Base-by-base conservation (phyloP, 2,329 filamentous ascomycete species). In the Ceratocystis huliohia region DNA sequence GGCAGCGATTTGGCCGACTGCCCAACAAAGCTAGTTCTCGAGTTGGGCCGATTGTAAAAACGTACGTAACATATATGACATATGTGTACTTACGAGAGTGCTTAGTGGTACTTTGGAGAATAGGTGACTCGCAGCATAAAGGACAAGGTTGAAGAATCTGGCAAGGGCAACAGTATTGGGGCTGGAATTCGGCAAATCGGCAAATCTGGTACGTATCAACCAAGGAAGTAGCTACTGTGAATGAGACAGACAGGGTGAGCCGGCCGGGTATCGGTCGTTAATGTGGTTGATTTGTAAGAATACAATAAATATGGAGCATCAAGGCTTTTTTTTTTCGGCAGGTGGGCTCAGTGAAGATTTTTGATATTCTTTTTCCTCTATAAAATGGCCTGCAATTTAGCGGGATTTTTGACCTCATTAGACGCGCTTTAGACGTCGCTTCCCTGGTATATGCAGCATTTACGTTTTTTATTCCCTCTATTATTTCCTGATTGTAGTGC, bases 251-350 rank as follows among this genome's bases (percentile, higher is more conserved):
- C 37, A 22, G 46, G n/a, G 7, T 13, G 8, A 2, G 20, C 8
- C 46, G 20, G 46, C 5, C 53, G 53, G 28, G 28, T 57, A 17
- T 59, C 53, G 53, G 28, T 8, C 28, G 25, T 53, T 28, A 48
- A 13, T 25, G 10, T 37, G 17, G 53, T 10, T 59, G 53, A 59
- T 59, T 59, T 59, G 53, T 59, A 59, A 33, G 28, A 59, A 59
- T 3, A 37, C 33, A 37, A 37, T 33, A 59, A 59, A 30, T 59
- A 33, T 59, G 25, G 53, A 4, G 28, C 25, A 7, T 13, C 20
- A 8, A 25, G 3, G 48, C 22, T 15, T 53, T 5, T 53, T 25
- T 8, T 28, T 53, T 53, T 25, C 20, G 37, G 37, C 37, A 41
- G 8, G 37, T 41, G 37, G 30, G 37, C 37, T 41, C 37, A 41